Conservation (phyloP, 2,329 filamentous ascomycete genomes). For the Ascochyta clinopodiicola region DNA sequence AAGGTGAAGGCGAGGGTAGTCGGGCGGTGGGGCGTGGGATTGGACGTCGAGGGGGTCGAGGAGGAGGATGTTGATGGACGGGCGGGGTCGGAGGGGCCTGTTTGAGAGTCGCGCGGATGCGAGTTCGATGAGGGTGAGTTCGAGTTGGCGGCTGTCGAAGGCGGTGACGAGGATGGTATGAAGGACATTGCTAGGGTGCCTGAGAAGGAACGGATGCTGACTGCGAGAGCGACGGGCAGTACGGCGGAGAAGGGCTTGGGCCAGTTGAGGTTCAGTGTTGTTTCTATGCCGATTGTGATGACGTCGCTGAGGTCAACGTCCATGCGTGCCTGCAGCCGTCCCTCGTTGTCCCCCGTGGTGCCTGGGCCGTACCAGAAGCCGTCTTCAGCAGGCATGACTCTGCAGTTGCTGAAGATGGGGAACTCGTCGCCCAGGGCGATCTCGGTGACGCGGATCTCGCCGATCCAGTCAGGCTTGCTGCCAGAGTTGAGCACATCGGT, state of each 20-base stretch:
- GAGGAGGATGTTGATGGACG: conserved; percentile 32
- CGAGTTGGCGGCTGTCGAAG: conserved; percentile 41
- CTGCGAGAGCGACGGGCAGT: conserved; percentile 87
- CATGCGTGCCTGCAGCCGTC: conserved; percentile 89
- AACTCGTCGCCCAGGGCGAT: conserved; percentile 95
- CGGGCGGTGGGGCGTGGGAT: conserved; percentile 53
- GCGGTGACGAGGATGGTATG: conserved; percentile 67
- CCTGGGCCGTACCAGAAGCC: conserved; percentile 58
- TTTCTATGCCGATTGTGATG: conserved; percentile 93
- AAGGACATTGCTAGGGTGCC: conserved; percentile 94
- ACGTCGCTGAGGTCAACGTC: conserved; percentile 97
- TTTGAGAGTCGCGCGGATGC: conserved; percentile 29
- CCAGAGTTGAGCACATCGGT: conserved; percentile 87
- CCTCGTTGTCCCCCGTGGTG: conserved; percentile 66
- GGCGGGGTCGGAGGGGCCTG: conserved; percentile 53
- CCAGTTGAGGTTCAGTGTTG: conserved; percentile 92
- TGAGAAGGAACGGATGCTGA: conserved; percentile 92
- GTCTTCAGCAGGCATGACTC: conserved; percentile 90
- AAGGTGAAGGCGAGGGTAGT: conserved; percentile 97
- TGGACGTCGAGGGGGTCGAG: conserved; percentile 8
- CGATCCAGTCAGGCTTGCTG: conserved; percentile 86
- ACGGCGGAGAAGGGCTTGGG: conserved; percentile 88
- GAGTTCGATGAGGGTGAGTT: conserved; percentile 51
- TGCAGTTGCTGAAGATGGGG: conserved; percentile 97
- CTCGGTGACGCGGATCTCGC: conserved; percentile 92